phyloP scores from a whole-genome alignment of 805 yeast species.

The Candida silvicultrix region DNA sequence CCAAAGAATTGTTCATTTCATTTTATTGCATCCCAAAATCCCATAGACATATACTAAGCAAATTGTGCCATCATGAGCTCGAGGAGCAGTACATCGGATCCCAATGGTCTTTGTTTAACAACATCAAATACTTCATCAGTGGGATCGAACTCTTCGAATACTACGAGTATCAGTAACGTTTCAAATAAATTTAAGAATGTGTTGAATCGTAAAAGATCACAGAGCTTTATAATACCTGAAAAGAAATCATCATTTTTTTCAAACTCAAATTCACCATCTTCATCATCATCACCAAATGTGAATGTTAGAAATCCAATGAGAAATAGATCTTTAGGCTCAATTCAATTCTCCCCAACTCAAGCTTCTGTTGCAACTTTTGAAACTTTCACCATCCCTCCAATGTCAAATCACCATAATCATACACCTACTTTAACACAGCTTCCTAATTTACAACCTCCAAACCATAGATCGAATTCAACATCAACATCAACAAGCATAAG shows the following conservation, averaged over 20 bases:
- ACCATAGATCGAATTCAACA: neutral
- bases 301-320: conserved; percentile 2
- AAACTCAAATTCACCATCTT: neutral
- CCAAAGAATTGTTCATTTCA: too few species aligned
- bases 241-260: neutral
- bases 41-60: too few species aligned
- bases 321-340: conserved; percentile 8
- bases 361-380: neutral
- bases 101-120: conserved; percentile 8
- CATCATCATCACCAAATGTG: neutral
- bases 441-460: neutral
- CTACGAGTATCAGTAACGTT: conserved; percentile 9
- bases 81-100: neutral
- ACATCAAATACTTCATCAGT: conserved; percentile 18
- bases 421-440: neutral
- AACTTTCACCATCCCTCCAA: neutral
- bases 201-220: conserved; percentile 11
- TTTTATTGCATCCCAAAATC: too few species aligned
- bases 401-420: neutral
- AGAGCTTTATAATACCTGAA: conserved; percentile 5
- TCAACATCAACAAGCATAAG: conserved; percentile 15
- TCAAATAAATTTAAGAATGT: conserved; percentile 6
- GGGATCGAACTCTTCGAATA: conserved; percentile 17
- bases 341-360: conserved; percentile 3
- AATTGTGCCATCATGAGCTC: neutral